Percentiles rank a stretch among this genome's conserved stretches.
Evolutionary conservation across 495 filamentous ascomycete species (phyloP).

Genomic region (Rusavskia elegans): DNA sequence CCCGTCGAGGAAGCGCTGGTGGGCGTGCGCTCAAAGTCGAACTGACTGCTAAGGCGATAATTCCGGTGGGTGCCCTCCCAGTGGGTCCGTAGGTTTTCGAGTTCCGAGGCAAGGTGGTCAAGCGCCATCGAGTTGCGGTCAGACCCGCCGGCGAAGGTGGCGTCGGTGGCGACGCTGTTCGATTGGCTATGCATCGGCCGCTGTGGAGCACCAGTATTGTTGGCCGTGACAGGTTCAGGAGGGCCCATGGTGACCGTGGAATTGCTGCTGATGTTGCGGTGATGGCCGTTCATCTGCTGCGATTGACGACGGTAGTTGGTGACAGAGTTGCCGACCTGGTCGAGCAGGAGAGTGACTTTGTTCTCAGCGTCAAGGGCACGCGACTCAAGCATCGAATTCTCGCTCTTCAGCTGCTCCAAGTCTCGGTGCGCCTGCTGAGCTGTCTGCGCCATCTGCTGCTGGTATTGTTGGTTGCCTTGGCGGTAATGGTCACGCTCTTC

Average conservation of each 20-base stretch:
- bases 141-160: slow-evolving; percentile 38
- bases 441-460: slow-evolving; percentile 38
- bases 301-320: slow-evolving; percentile 85
- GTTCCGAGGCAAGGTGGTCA: slow-evolving; percentile 78
- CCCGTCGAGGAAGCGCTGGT: slow-evolving; percentile 32
- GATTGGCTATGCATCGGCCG: slow-evolving; percentile 17
- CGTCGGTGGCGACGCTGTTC: slow-evolving; percentile 35
- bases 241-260: slow-evolving; percentile 18
- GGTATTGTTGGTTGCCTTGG: slow-evolving; percentile 37
- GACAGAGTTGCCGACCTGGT: slow-evolving; percentile 85
- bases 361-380: slow-evolving; percentile 82
- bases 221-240: background rate
- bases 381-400: slow-evolving; percentile 63
- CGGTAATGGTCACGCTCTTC: slow-evolving; percentile 51
- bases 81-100: slow-evolving; percentile 73
- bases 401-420: slow-evolving; percentile 63
- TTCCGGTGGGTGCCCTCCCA: slow-evolving; percentile 95
- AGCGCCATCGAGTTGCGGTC: slow-evolving; percentile 72
- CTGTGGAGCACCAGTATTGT: slow-evolving; percentile 5
- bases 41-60: slow-evolving; percentile 71
- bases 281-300: slow-evolving; percentile 20
- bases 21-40: slow-evolving; percentile 64
- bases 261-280: slow-evolving; percentile 19
- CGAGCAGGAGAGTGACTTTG: slow-evolving; percentile 79
- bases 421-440: slow-evolving; percentile 46